A percentile compares a stretch with the other conserved stretches of the same genome.
Conservation (phyloP, 2,329 filamentous ascomycete species). For the Pseudogymnoascus sp. region DNA sequence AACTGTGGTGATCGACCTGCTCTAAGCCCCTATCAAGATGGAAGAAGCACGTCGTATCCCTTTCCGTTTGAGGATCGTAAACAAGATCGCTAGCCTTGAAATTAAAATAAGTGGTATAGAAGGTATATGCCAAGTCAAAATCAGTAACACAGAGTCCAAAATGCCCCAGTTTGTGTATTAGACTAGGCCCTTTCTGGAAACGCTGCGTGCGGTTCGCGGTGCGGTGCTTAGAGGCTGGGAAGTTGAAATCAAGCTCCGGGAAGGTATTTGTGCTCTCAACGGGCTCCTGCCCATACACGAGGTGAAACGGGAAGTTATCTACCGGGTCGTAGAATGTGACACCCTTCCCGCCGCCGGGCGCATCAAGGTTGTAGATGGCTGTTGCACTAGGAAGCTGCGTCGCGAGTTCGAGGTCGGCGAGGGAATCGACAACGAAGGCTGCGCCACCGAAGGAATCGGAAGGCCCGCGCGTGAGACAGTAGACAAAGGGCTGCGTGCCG, state of each 20-base stretch:
- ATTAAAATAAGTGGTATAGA: slow-evolving; percentile 43
- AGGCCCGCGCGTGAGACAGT: slow-evolving; percentile 42
- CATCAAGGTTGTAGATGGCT: slow-evolving; percentile 41
- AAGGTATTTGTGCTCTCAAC: slow-evolving; percentile 32
- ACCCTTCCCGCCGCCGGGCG: slow-evolving; percentile 44
- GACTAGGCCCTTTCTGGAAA: slow-evolving; percentile 40
- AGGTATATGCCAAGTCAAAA: slow-evolving; percentile 40
- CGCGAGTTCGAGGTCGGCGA: slow-evolving; percentile 45
- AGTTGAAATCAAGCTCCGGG: slow-evolving; percentile 38
- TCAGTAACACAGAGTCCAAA: slow-evolving; percentile 46
- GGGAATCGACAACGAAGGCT: slow-evolving; percentile 47
- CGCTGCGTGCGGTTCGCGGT: slow-evolving; percentile 41
- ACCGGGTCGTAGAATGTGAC: slow-evolving; percentile 45
- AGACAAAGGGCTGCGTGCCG: slow-evolving; percentile 49
- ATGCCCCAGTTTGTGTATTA: slow-evolving; percentile 46
- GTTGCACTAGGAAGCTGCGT: slow-evolving; percentile 39
- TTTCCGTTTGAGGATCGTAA: slow-evolving; percentile 15
- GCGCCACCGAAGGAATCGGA: slow-evolving; percentile 46
- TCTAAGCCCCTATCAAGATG: slow-evolving; percentile 44
- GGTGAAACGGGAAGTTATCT: slow-evolving; percentile 48
- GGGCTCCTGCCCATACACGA: slow-evolving; percentile 44
- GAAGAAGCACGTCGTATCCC: slow-evolving; percentile 40
- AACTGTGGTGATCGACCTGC: slow-evolving; percentile 45
- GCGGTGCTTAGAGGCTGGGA: slow-evolving; percentile 40
- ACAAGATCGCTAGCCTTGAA: slow-evolving; percentile 38